Base-by-base conservation (phyloP, 495 filamentous ascomycete genomes). In the Hamigera avellanea region DNA sequence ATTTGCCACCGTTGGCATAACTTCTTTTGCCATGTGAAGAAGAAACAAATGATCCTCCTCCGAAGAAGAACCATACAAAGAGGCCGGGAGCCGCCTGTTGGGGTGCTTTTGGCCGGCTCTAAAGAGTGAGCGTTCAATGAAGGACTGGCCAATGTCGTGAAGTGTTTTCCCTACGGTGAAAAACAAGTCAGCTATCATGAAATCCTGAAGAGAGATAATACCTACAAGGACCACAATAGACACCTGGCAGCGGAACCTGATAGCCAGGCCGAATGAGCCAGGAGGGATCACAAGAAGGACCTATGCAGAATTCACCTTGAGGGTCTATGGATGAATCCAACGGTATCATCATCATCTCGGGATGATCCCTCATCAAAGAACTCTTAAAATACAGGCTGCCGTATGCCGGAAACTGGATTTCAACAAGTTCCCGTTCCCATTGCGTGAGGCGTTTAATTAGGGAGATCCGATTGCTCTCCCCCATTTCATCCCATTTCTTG, bases 401-500 rank as follows among this genome's bases (percentile, higher is more conserved):
- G 25, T 26, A 26, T 26, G 25, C 25, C 25, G 25, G 25, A 26
- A 26, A 26, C 25, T 26, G 25, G 25, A 26, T 26, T 26, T 26
- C 25, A 26, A 12, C 7, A 12, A 26, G 25, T 26, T 26, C 25
- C 7, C 12, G 25, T 26, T 26, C 25, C 25, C 25, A 26, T 26
- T 26, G 25, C 12, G 25, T 26, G 25, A 26, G 25, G 12, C 25
- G 25, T 26, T 26, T 26, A 26, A 26, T 26, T 26, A 26, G 12
- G 25, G 25, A 26, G 25, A 26, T 26, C 25, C 25, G 37, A 2
- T 49, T 36, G 16, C 18, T 10, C 9, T 31, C 27, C 10, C 16
- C 35, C 26, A 53, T 28, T 14, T 50, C 33, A 10, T 44, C 39
- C 37, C 52, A 55, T 25, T 40, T 39, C 10, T 42, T 47, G 19